phyloP scores from a whole-genome alignment of 208 protist species.

The Trypanosoma boissoni region DNA sequence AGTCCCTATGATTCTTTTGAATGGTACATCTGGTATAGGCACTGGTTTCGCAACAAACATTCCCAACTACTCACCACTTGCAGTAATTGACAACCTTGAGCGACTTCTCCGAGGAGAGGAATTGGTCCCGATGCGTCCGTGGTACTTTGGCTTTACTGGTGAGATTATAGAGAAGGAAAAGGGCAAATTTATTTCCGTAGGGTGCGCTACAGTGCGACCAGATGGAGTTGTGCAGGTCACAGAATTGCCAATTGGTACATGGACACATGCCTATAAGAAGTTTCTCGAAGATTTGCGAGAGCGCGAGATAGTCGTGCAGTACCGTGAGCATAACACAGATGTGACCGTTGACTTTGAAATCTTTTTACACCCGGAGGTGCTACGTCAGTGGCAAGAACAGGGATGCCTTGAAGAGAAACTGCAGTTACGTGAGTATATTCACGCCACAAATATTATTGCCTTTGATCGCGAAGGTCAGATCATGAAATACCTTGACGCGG shows the following conservation, averaged over 20 bases:
- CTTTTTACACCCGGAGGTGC: conserved; percentile 83
- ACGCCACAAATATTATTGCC: conserved; percentile 97
- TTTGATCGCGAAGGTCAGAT: conserved; percentile 96
- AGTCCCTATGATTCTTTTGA: conserved; percentile 99
- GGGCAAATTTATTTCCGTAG: conserved; percentile 79
- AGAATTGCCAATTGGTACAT: conserved; percentile 96
- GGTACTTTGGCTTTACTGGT: conserved; percentile 97
- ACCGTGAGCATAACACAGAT: conserved; percentile 97
- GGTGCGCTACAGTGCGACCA: conserved; percentile 59
- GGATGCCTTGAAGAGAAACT: conserved; percentile 90
- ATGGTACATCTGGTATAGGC: conserved; percentile 99
- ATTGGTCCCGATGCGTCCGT: conserved; percentile 90
- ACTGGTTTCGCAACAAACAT: conserved; percentile 99
- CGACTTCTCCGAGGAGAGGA: conserved; percentile 85
- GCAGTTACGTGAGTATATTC: conserved; percentile 88
- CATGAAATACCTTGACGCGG: conserved; percentile 91
- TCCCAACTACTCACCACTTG: conserved; percentile 98
- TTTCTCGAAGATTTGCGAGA: conserved; percentile 92
- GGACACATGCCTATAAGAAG: conserved; percentile 96
- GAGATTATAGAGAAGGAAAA: conserved; percentile 79
- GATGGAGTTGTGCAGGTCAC: conserved; percentile 93
- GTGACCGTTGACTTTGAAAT: conserved; percentile 95
- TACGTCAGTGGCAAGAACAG: conserved; percentile 73
- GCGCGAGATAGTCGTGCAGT: conserved; percentile 91
- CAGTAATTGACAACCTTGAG: conserved; percentile 93